Conservation (phyloP, 2,329 filamentous ascomycete genomes). For the Pseudopyrenochaeta lycopersici region DNA sequence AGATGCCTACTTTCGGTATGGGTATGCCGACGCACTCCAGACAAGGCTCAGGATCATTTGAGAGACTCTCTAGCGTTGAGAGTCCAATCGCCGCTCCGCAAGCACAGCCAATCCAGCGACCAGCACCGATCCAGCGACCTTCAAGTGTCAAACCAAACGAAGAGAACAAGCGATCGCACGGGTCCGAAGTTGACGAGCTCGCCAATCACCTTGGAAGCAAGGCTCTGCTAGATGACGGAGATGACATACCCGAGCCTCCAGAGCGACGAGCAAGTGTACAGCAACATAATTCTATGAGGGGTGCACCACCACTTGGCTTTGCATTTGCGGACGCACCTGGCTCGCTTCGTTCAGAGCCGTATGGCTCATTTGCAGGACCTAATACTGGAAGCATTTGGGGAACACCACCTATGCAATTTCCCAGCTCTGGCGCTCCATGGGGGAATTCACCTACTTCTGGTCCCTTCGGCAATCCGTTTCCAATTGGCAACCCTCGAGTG, state of each 20-base stretch:
- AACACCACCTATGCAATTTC: constrained; percentile 53
- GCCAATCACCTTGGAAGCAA: constrained; percentile 88
- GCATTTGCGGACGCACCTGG: constrained; percentile 45
- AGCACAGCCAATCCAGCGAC: constrained; percentile 79
- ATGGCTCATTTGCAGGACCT: constrained; percentile 42
- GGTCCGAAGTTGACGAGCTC: constrained; percentile 72
- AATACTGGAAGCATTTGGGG: constrained; percentile 51
- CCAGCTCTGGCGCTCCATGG: constrained; percentile 51
- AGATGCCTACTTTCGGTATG: constrained; percentile 47
- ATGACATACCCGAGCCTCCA: constrained; percentile 69
- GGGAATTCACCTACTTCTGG: constrained; percentile 49
- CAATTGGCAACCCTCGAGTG: constrained; percentile 32
- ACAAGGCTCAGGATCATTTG: constrained; percentile 74
- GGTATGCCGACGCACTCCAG: constrained; percentile 71
- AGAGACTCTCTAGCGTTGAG: constrained; percentile 66
- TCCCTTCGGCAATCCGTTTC: constrained; percentile 45
- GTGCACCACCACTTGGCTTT: constrained; percentile 41
- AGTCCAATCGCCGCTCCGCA: constrained; percentile 58
- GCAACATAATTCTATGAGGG: constrained; percentile 39
- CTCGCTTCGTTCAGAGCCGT: constrained; percentile 42
- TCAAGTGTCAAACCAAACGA: constrained; percentile 72
- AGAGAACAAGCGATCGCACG: constrained; percentile 46
- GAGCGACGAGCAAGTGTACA: constrained; percentile 54
- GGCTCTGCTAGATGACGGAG: constrained; percentile 74
- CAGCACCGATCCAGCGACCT: constrained; percentile 87